phyloP scores from a whole-genome alignment of 2,329 filamentous ascomycete species.

The Aspergillus fumigatiaffinis region DNA sequence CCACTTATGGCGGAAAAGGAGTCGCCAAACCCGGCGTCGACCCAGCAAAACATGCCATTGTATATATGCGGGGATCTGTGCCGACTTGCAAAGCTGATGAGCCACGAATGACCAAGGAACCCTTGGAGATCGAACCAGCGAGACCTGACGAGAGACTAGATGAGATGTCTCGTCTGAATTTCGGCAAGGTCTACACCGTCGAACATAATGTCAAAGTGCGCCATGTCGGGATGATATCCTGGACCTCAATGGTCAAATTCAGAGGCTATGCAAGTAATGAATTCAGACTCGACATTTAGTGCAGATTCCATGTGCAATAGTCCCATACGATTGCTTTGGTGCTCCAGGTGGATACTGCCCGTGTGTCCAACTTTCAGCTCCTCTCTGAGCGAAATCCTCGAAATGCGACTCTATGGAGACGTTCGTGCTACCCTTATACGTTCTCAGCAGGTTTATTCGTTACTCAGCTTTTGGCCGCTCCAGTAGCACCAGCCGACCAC shows the following conservation, averaged over 20 bases:
- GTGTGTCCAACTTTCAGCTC: neutral
- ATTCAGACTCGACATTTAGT: neutral
- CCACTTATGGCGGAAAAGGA: slow-evolving; percentile 37
- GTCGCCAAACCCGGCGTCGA: slow-evolving; percentile 35
- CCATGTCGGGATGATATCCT: slow-evolving; percentile 33
- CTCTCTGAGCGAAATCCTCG: neutral
- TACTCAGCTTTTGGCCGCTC: neutral
- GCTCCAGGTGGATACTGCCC: neutral
- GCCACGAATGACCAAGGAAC: slow-evolving; percentile 30
- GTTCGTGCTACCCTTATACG: neutral
- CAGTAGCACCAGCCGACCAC: neutral
- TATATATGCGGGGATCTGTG: slow-evolving; percentile 27
- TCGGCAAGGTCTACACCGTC: slow-evolving; percentile 39
- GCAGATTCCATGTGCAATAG: neutral
- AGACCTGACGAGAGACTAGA: slow-evolving; percentile 22
- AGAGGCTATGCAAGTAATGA: slow-evolving; percentile 14
- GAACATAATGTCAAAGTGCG: slow-evolving; percentile 43
- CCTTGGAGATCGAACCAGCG: slow-evolving; percentile 31
- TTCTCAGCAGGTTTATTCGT: neutral
- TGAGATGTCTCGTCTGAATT: slow-evolving; percentile 37
- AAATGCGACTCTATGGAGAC: neutral
- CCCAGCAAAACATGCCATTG: slow-evolving; percentile 34
- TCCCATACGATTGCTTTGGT: neutral
- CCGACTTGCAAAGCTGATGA: slow-evolving; percentile 22
- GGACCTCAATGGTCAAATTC: slow-evolving; percentile 23